These are phyloP conservation scores for Penicillium arizonense DNA, from an alignment of 495 filamentous ascomycete species.

Conservation along the genomic window DNA sequence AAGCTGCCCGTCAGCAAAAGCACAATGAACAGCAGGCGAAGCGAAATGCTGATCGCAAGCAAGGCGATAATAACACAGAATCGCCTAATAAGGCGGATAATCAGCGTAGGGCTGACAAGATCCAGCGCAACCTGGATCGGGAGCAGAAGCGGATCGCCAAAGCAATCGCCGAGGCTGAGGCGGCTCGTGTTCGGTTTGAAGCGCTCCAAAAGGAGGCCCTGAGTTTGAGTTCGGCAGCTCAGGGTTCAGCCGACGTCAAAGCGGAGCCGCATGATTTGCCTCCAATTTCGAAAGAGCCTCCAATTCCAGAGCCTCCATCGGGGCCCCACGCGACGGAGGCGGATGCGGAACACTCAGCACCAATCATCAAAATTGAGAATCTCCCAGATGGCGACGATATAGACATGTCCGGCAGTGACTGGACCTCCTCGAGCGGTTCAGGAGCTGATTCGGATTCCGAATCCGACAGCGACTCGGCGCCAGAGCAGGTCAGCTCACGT, in stretches of 20 bases:
- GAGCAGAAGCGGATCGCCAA: slow-evolving; percentile 48
- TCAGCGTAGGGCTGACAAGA: slow-evolving; percentile 49
- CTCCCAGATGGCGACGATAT: not conserved
- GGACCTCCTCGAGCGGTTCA: slow-evolving; percentile 37
- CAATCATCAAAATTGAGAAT: slow-evolving; percentile 22
- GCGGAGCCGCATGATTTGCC: not conserved
- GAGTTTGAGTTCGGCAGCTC: slow-evolving; percentile 1
- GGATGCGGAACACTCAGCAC: not conserved
- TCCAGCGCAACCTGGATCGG: slow-evolving; percentile 43
- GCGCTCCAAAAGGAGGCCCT: slow-evolving; percentile 28
- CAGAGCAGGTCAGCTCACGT: slow-evolving; percentile 41
- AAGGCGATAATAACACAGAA: slow-evolving; percentile 21
- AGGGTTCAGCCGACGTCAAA: not conserved
- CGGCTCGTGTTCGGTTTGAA: slow-evolving; percentile 37
- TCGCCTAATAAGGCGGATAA: slow-evolving; percentile 25
- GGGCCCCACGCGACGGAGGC: not conserved
- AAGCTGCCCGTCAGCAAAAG: slow-evolving; percentile 32
- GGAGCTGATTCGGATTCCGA: slow-evolving; percentile 28
- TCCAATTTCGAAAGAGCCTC: no score
- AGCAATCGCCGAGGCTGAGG: slow-evolving; percentile 47
- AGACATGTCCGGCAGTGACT: slow-evolving; percentile 28
- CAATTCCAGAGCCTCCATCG: not conserved
- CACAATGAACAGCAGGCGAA: slow-evolving; percentile 26
- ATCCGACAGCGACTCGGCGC: slow-evolving; percentile 36
- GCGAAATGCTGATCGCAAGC: slow-evolving; percentile 26